A percentile compares a stretch with the other conserved stretches of the same genome.
Conservation (phyloP, 148 eudicot genomes). For the Salicornia ramosissima region DNA sequence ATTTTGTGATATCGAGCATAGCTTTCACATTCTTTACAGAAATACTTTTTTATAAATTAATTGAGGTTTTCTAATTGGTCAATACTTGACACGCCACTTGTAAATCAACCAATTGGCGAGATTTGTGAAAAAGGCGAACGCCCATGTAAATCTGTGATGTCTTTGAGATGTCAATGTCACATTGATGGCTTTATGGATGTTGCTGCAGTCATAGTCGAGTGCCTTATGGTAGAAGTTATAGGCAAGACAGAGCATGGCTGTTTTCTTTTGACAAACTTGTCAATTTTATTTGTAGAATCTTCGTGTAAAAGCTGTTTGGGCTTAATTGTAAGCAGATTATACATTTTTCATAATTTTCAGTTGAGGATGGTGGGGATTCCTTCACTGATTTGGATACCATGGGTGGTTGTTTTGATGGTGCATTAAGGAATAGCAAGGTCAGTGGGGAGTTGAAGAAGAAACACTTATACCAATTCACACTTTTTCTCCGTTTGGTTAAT, state of each 20-base stretch:
- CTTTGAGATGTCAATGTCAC: background rate
- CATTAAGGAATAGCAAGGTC: constrained; percentile 13
- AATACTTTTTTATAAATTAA: too few relatives aligned
- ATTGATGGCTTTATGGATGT: background rate
- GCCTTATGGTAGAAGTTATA: background rate
- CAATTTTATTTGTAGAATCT: constrained; percentile 5
- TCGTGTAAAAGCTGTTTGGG: background rate
- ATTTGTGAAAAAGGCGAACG: too few relatives aligned
- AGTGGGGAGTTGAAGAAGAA: constrained; percentile 22
- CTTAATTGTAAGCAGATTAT: background rate
- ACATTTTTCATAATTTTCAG: constrained; percentile 20
- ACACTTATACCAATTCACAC: constrained; percentile 18
- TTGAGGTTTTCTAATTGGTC: too few relatives aligned
- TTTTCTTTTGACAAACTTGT: constrained; percentile 7
- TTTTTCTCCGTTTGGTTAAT: background rate
- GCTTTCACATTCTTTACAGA: background rate
- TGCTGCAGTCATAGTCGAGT: background rate
- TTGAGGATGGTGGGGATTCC: constrained; percentile 36
- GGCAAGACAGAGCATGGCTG: background rate
- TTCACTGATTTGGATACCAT: constrained; percentile 18
- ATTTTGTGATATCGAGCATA: background rate
- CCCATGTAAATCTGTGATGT: too few relatives aligned
- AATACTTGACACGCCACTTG: too few relatives aligned
- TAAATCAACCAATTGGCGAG: too few relatives aligned
- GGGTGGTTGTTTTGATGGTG: constrained; percentile 14